These are phyloP conservation scores for Wakefieldia striispora DNA, from an alignment of 768 basidiomycete species.

Conservation along the genomic window DNA sequence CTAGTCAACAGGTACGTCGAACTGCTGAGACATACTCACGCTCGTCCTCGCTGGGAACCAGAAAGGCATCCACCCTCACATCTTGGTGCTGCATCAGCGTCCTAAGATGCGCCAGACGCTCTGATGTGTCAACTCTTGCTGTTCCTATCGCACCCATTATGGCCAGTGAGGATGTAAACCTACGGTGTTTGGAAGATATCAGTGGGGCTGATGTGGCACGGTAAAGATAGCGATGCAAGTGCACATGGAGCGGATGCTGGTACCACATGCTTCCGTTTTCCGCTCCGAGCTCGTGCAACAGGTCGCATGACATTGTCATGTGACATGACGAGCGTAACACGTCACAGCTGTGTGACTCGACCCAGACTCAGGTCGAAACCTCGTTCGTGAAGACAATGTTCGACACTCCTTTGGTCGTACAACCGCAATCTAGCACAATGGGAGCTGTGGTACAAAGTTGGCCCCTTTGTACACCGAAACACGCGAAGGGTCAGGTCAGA, in stretches of 20 bases:
- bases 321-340: neutral
- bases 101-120: constrained; percentile 61
- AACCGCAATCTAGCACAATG: too few species aligned
- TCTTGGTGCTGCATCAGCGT: constrained; percentile 63
- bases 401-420: too few species aligned
- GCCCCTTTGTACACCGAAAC: too few species aligned
- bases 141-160: constrained; percentile 38
- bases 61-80: constrained; percentile 62
- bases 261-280: constrained; percentile 31
- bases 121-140: constrained; percentile 57
- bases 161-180: constrained; percentile 12
- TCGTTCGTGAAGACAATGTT: too few species aligned
- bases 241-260: constrained; percentile 13
- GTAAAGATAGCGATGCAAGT: constrained; percentile 23
- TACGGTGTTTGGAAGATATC: neutral
- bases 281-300: constrained; percentile 9
- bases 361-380: too few species aligned
- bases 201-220: constrained; percentile 6
- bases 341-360: too few species aligned
- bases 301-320: constrained; percentile 5
- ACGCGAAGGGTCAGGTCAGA: too few species aligned
- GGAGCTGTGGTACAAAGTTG: too few species aligned
- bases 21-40: constrained; percentile 48
- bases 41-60: constrained; percentile 91
- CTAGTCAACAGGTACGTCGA: neutral